A percentile compares a stretch with the other conserved stretches of the same genome.
Evolutionary conservation across 2,329 filamentous ascomycete genomes (phyloP).

Genomic region (Fusarium avenaceum): DNA sequence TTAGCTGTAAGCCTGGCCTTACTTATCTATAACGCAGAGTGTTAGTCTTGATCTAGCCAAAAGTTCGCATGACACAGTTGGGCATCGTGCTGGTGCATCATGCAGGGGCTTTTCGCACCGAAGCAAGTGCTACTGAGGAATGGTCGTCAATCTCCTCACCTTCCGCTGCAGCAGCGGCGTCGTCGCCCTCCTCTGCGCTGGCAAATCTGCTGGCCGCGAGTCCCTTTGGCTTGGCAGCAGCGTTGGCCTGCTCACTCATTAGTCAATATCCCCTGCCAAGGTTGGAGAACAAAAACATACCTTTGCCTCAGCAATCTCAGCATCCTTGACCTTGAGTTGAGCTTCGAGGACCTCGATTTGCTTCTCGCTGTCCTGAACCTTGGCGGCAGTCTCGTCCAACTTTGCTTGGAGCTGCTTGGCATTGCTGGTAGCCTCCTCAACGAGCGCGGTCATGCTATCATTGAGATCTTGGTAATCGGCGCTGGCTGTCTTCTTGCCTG

Average conservation of each 20-base stretch:
- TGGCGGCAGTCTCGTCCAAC: slow-evolving; percentile 60
- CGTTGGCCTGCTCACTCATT: slow-evolving; percentile 58
- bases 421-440: slow-evolving; percentile 70
- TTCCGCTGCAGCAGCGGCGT: slow-evolving; percentile 60
- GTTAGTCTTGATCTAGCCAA: slow-evolving; percentile 38
- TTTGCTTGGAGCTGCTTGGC: slow-evolving; percentile 65
- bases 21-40: slow-evolving; percentile 55
- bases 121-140: slow-evolving; percentile 75
- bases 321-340: slow-evolving; percentile 73
- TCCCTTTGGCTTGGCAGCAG: slow-evolving; percentile 61
- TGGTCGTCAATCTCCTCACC: slow-evolving; percentile 73
- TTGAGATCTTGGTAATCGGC: slow-evolving; percentile 74
- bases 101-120: slow-evolving; percentile 71
- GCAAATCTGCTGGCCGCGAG: slow-evolving; percentile 69
- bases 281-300: slow-evolving; percentile 53
- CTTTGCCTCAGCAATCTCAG: slow-evolving; percentile 73
- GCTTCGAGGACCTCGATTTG: slow-evolving; percentile 65
- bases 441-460: slow-evolving; percentile 71
- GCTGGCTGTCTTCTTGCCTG: slow-evolving; percentile 67
- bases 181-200: slow-evolving; percentile 55
- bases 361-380: slow-evolving; percentile 63
- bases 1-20: slow-evolving; percentile 62
- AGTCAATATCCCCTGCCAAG: neutral
- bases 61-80: slow-evolving; percentile 36
- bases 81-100: slow-evolving; percentile 53